phyloP scores from a whole-genome alignment of 371 early-diverging fungal genomes.

The Rhizopus arrhizus region DNA sequence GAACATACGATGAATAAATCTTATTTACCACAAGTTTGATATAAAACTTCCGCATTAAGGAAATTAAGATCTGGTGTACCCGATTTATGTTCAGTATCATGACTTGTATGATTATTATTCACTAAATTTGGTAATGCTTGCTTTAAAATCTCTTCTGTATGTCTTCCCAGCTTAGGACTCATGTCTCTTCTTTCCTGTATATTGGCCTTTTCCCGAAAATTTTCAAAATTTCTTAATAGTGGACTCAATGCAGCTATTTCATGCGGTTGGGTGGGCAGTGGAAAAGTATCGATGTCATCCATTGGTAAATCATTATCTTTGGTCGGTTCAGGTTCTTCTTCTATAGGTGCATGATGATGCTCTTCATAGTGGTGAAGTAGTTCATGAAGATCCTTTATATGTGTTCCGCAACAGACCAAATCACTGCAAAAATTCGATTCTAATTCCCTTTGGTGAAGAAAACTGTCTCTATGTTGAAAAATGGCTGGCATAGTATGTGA shows the following conservation, averaged over 20 bases:
- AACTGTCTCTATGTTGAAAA: too few species aligned
- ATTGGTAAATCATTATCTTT: constrained; percentile 20
- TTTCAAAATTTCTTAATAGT: constrained; percentile 9
- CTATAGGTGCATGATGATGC: too few species aligned
- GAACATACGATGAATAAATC: neutral
- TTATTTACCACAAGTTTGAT: constrained; percentile 29
- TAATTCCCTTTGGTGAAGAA: too few species aligned
- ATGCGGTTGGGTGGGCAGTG: constrained; percentile 28
- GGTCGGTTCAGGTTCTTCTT: constrained; percentile 10
- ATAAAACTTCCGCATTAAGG: constrained; percentile 29
- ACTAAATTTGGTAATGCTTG: constrained; percentile 24
- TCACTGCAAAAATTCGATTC: too few species aligned
- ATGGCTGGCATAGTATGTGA: too few species aligned
- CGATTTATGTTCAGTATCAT: neutral
- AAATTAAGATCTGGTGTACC: constrained; percentile 11
- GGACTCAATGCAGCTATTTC: constrained; percentile 29
- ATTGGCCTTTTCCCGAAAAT: constrained; percentile 1
- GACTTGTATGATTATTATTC: neutral
- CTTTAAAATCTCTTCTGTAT: constrained; percentile 28
- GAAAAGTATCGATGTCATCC: constrained; percentile 11
- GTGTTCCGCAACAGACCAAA: too few species aligned
- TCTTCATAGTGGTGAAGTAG: too few species aligned
- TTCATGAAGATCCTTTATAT: too few species aligned
- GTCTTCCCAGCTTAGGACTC: constrained; percentile 6
- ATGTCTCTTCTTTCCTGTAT: neutral